Percentiles rank a stretch among this genome's conserved stretches.
These are phyloP conservation scores for Ogataea salicorniae DNA, from an alignment of 805 yeast species.

Conservation along the genomic window DNA sequence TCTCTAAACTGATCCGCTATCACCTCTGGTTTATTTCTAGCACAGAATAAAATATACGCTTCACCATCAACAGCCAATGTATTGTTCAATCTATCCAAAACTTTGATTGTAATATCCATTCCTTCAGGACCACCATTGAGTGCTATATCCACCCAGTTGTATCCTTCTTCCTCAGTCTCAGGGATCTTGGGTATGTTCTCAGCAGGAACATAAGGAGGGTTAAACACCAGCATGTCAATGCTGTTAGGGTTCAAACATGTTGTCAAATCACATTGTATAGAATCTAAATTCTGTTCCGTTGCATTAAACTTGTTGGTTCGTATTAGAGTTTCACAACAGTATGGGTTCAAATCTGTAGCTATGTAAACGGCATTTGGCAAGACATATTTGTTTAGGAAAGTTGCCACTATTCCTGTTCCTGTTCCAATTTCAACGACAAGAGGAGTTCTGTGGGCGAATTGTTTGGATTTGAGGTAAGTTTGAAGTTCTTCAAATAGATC, in stretches of 20 bases:
- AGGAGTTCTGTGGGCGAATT: slow-evolving; percentile 35
- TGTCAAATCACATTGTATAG: slow-evolving; percentile 55
- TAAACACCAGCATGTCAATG: slow-evolving; percentile 76
- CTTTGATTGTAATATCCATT: slow-evolving; percentile 72
- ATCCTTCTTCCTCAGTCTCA: slow-evolving; percentile 35
- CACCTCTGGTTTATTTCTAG: slow-evolving; percentile 72
- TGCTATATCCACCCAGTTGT: slow-evolving; percentile 83
- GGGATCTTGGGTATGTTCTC: slow-evolving; percentile 66
- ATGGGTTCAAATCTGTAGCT: slow-evolving; percentile 77
- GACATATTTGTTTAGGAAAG: slow-evolving; percentile 63
- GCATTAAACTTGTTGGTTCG: slow-evolving; percentile 33
- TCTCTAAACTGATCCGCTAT: slow-evolving; percentile 46
- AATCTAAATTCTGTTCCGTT: slow-evolving; percentile 32
- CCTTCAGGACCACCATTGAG: slow-evolving; percentile 87
- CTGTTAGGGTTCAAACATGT: slow-evolving; percentile 38
- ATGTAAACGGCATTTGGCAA: slow-evolving; percentile 49
- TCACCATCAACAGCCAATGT: slow-evolving; percentile 57
- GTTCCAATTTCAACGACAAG: slow-evolving; percentile 80
- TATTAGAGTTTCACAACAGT: slow-evolving; percentile 56
- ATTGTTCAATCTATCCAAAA: slow-evolving; percentile 49
- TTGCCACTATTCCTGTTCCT: slow-evolving; percentile 85
- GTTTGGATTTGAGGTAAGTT: slow-evolving; percentile 23
- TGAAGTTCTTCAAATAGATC: slow-evolving; percentile 70
- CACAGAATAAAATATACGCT: slow-evolving; percentile 89
- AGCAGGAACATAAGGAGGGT: slow-evolving; percentile 97